Evolutionary conservation across 192 early-diverging fungal species (phyloP), one percentile per base, ranked within the genome.

Genomic region (Umbelopsis sp.): DNA sequence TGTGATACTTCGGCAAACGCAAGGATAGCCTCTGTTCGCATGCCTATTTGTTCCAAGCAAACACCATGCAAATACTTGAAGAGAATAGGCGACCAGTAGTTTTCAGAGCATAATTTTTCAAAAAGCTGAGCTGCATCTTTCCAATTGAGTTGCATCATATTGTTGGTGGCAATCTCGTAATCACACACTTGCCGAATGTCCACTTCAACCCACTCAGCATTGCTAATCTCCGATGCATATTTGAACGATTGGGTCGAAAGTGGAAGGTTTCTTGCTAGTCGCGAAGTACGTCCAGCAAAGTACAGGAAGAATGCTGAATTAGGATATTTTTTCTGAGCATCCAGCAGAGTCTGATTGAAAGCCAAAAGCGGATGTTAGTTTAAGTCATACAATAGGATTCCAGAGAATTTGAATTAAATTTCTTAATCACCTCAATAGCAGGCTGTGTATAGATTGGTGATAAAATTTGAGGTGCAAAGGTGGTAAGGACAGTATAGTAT

Each of bases 1-100:
- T 74, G 69, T 17, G 79, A 65, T 21, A 83, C 81, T 26, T 75
- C 52, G 9, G 78, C 77, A 70, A 89, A 93, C 69, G 91, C 89
- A 10, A 84, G 56, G 26, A 94, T 85, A 2, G 91, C 91, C 50
- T 94, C 91, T 45, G 85, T 83, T 20, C 86, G 88, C 47, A 86
- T 86, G 3, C 91, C 92, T 11, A 78, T 77, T 56, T 80, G 82
- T 25, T 82, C 85, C 7, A 82, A 47, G 34, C 77, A 77, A 16
- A 79, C 79, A 0, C 80, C 85, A 36, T 77, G 71, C 25, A 81
- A 70, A 51, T 86, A 86, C 11, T 73, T 53, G 72, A 82, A 86
- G 45, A 86, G 79, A 1, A 73, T 74, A 1, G 76, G 75, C 2
- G 82, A 84, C 82, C 82, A 84, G 43, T 86, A 86, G 26, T 81